Evolutionary conservation across 768 basidiomycete species (phyloP).

Genomic region (Russula compacta): DNA sequence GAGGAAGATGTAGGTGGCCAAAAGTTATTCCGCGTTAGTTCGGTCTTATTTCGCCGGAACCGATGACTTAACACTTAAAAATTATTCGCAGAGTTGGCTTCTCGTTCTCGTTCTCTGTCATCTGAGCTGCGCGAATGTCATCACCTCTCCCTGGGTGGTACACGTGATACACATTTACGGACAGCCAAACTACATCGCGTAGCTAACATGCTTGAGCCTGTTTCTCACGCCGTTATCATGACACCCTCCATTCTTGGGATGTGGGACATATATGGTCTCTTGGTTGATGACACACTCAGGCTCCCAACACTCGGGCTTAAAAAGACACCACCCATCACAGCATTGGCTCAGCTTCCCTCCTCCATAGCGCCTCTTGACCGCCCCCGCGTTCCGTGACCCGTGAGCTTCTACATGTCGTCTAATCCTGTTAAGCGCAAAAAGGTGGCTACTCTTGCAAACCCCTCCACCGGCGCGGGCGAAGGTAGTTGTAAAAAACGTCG

Average conservation of each 20-base stretch:
- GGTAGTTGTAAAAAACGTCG: constrained; percentile 52
- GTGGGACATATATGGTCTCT: not conserved
- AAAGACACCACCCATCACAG: not conserved
- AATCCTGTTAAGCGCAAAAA: constrained; percentile 26
- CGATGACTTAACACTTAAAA: too few species aligned
- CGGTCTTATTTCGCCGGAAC: too few species aligned
- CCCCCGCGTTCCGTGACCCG: not conserved
- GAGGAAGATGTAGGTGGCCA: too few species aligned
- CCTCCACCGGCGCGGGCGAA: constrained; percentile 28
- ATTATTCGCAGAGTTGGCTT: too few species aligned
- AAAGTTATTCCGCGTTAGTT: too few species aligned
- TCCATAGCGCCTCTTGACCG: not conserved
- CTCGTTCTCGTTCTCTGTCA: too few species aligned
- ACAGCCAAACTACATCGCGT: too few species aligned
- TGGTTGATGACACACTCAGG: not conserved
- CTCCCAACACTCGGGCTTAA: not conserved
- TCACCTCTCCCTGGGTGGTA: too few species aligned
- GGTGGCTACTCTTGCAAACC: constrained; percentile 17
- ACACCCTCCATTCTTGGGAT: not conserved
- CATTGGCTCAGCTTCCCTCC: not conserved
- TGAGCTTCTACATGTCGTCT: constrained; percentile 18
- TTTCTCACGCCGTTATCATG: constrained; percentile 4
- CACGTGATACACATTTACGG: too few species aligned
- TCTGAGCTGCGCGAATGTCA: too few species aligned
- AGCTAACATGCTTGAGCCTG: too few species aligned